Percentiles rank a stretch among this genome's conserved stretches.
Conservation (phyloP, 1,284 basidiomycete species). For the Heimioporus retisporus region DNA sequence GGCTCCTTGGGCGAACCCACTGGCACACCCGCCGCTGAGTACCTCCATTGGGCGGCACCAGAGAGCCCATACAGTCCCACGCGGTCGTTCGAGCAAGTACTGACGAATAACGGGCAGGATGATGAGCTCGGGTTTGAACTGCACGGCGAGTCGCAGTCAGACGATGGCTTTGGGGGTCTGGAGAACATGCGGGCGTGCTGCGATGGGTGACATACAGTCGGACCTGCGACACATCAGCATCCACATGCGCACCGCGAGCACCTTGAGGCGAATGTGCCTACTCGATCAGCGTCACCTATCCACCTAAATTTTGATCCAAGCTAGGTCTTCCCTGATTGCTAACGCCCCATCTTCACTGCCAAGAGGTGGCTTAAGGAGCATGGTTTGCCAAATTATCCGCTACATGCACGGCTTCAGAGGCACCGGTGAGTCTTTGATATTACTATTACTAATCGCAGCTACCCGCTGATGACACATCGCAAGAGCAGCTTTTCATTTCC, state of each 20-base stretch:
- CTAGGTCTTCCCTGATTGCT: too few relatives aligned
- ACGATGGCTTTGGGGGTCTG: constrained; percentile 91
- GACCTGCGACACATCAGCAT: constrained; percentile 65
- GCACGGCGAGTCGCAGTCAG: constrained; percentile 78
- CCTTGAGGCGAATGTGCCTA: constrained; percentile 57
- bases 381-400: too few relatives aligned
- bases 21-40: constrained; percentile 92
- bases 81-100: constrained; percentile 73
- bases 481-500: too few relatives aligned
- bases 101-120: constrained; percentile 49
- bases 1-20: constrained; percentile 85
- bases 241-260: constrained; percentile 65
- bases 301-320: too few relatives aligned
- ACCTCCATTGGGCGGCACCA: constrained; percentile 77
- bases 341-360: too few relatives aligned
- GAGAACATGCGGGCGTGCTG: constrained; percentile 97
- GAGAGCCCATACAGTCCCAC: constrained; percentile 77
- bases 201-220: constrained; percentile 91
- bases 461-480: too few relatives aligned
- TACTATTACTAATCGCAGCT: too few relatives aligned
- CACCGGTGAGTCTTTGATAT: too few relatives aligned
- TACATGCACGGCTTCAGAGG: too few relatives aligned
- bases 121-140: constrained; percentile 85
- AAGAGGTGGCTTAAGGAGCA: too few relatives aligned
- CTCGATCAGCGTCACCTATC: constrained; percentile 77